phyloP scores from a whole-genome alignment of 371 early-diverging fungal genomes.

The Ordospora colligata region DNA sequence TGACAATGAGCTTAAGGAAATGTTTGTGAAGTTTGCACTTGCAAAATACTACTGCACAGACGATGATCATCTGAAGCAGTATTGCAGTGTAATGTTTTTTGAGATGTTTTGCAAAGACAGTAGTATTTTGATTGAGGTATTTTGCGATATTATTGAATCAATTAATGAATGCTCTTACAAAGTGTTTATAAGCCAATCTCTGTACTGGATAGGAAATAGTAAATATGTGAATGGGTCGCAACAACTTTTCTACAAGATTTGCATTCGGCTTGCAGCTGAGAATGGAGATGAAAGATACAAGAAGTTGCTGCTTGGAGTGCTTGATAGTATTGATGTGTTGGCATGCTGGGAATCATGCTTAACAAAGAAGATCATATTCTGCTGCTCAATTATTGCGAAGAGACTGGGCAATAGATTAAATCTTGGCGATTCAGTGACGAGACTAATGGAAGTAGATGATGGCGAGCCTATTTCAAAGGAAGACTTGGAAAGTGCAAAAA shows the following conservation, averaged over 20 bases:
- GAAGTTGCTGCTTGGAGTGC: constrained; percentile 7
- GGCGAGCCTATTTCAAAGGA: constrained; percentile 27
- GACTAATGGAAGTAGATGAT: constrained; percentile 38
- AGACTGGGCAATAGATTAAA: constrained; percentile 2
- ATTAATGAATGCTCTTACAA: background rate
- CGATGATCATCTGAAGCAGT: constrained; percentile 40
- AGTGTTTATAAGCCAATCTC: constrained; percentile 23
- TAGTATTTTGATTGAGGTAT: background rate
- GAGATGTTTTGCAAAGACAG: constrained; percentile 30
- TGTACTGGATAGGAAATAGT: constrained; percentile 41
- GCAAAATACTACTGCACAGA: constrained; percentile 35
- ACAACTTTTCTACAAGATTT: constrained; percentile 28
- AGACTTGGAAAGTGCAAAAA: constrained; percentile 18
- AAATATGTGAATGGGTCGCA: constrained; percentile 7
- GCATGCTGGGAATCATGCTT: constrained; percentile 19
- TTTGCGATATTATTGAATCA: constrained; percentile 7
- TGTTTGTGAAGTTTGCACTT: constrained; percentile 7
- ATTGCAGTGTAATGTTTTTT: constrained; percentile 36
- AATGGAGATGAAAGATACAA: background rate
- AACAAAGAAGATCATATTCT: constrained; percentile 35
- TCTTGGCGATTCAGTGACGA: background rate
- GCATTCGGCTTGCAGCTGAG: constrained; percentile 7
- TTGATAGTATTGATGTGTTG: constrained; percentile 14
- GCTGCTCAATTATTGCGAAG: constrained; percentile 11
- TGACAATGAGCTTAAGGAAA: background rate